These are phyloP conservation scores for Huntiella abstrusa DNA, from an alignment of 2,329 filamentous ascomycete genomes.

Conservation along the genomic window DNA sequence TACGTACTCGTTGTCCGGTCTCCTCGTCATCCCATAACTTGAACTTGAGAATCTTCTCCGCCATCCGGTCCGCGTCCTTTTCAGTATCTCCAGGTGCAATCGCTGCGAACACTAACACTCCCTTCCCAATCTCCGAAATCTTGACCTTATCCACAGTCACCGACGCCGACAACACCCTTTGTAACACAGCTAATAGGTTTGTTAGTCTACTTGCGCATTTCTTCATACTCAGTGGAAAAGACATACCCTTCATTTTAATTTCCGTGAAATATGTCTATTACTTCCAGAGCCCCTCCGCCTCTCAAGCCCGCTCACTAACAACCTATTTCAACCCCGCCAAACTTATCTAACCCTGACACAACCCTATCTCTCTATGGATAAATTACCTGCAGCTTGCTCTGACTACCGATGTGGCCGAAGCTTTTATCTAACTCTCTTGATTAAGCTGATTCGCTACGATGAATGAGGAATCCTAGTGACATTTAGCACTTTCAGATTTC, in stretches of 20 bases:
- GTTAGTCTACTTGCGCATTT: not conserved
- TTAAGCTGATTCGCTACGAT: too few relatives aligned
- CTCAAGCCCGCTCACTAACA: not conserved
- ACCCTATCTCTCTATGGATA: not conserved
- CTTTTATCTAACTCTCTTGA: too few relatives aligned
- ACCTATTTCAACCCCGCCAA: not conserved
- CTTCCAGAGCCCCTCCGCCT: not conserved
- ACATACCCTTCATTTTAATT: constrained; percentile 10
- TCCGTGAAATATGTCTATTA: not conserved
- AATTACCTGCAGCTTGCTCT: too few relatives aligned
- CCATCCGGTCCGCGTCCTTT: constrained; percentile 70
- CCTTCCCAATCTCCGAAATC: constrained; percentile 78
- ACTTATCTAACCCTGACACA: not conserved
- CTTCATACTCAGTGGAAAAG: not conserved
- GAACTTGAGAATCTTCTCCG: constrained; percentile 71
- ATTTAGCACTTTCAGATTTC: too few relatives aligned
- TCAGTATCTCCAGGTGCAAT: constrained; percentile 78
- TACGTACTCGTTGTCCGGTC: constrained; percentile 38
- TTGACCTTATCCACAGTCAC: constrained; percentile 85
- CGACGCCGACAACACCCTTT: constrained; percentile 85
- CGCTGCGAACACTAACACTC: constrained; percentile 77
- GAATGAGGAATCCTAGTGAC: too few relatives aligned
- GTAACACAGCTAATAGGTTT: constrained; percentile 56
- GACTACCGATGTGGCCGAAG: too few relatives aligned
- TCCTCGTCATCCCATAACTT: constrained; percentile 77